Evolutionary conservation across 2,329 filamentous ascomycete genomes (phyloP), one percentile per base, ranked within the genome.

Genomic region (Colletotrichum spinosum): DNA sequence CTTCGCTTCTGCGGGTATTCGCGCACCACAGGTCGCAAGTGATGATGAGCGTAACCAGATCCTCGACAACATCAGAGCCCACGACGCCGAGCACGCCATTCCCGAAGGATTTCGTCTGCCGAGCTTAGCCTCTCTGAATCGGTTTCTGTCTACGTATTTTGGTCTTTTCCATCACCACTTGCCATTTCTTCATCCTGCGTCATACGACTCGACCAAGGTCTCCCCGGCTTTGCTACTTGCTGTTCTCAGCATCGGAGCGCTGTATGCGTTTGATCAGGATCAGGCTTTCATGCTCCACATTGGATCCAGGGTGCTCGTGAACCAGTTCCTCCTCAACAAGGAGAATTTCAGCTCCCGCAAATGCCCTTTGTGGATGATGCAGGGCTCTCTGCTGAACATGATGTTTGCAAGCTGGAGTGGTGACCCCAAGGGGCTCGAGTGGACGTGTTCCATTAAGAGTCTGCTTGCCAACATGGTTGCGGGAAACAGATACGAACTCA

Each of bases 401-500:
- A 90, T 97, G 70, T 98, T 99, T 77, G 94, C 96, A 60, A 98
- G 94, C 83, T 99, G 96, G 96, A 98, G 96, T 77, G 96, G 96
- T 73, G 96, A 98, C 74, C 92, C 96, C 41, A 98, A 97, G 80
- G 96, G 96, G 42, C 86, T 99, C 3, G 96, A 99, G 78, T 99
- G 96, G 96, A 94, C 96, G 41, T 98, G 95, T 79, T 98, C 96
- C 2, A 98, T 99, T 80, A 98, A 98, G 87, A 97, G 94, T 83
- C 85, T 98, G 44, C 88, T 99, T 54, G 95, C 95, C 70, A 98
- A 98, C 80, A 98, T 99, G 95, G 96, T 99, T 62, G 93, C 95
- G 64, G 96, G 96, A 65, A 98, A 97, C 76, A 90, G 94, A 55
- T 98, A 98, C 77, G 96, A 99, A 80, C 83, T 98, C 66, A 97